phyloP scores from a whole-genome alignment of 2,329 filamentous ascomycete genomes.

The Lachnellula suecica region DNA sequence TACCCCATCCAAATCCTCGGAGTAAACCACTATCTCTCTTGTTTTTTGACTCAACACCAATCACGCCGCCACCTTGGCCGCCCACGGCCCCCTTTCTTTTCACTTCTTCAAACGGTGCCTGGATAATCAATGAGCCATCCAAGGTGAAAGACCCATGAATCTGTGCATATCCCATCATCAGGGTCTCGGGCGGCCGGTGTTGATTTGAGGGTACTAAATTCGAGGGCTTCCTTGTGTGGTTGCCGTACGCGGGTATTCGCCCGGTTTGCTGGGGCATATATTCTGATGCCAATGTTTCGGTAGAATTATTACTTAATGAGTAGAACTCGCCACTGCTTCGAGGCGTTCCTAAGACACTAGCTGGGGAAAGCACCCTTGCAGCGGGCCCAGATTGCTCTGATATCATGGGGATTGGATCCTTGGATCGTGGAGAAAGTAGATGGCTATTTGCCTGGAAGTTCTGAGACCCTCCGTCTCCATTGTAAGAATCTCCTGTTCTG shows the following conservation, averaged over 20 bases:
- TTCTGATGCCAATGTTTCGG: conserved; percentile 89
- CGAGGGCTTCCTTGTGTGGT: conserved; percentile 42
- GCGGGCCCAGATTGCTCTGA: conserved; percentile 58
- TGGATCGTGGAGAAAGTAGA: conserved; percentile 28
- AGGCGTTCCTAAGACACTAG: conserved; percentile 75
- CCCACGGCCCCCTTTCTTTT: conserved; percentile 92
- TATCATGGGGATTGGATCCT: conserved; percentile 43
- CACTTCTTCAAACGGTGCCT: conserved; percentile 89
- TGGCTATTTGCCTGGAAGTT: conserved; percentile 15
- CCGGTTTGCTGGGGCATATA: conserved; percentile 60
- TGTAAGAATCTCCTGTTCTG: conserved; percentile 9
- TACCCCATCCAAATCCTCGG: conserved; percentile 83
- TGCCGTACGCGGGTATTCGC: conserved; percentile 44
- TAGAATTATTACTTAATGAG: conserved; percentile 90
- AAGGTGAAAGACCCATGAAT: conserved; percentile 88
- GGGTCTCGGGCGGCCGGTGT: conserved; percentile 63
- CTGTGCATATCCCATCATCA: conserved; percentile 99
- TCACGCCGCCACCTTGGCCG: conserved; percentile 81
- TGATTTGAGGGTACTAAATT: conserved; percentile 41
- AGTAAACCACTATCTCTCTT: conserved; percentile 80
- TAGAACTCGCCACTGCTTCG: conserved; percentile 95
- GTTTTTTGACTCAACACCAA: conserved; percentile 70
- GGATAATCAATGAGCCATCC: conserved; percentile 87
- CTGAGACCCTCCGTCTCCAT: conserved; percentile 3
- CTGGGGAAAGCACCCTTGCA: conserved; percentile 71